phyloP scores from a whole-genome alignment of 129 eudicot species.

The Cynara cardunculus region DNA sequence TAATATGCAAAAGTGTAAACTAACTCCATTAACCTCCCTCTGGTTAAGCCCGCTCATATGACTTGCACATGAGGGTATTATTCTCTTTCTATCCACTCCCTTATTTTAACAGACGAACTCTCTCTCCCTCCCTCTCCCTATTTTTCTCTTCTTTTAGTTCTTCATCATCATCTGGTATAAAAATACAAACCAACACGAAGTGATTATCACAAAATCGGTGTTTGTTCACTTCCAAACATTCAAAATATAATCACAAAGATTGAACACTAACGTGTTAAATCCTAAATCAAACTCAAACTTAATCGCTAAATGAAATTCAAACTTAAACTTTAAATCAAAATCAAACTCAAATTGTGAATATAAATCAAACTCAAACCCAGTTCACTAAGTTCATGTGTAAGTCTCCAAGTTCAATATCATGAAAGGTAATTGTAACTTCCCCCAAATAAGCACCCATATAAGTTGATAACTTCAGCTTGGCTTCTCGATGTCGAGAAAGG shows the following conservation, averaged over 20 bases:
- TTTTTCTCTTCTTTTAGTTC: neutral
- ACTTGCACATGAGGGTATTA: neutral
- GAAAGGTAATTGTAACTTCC: neutral
- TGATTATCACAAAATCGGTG: neutral
- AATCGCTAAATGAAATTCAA: too few species aligned
- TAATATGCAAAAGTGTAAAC: neutral
- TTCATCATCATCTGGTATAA: neutral
- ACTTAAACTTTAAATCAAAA: neutral
- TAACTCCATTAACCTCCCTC: neutral
- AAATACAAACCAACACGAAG: neutral
- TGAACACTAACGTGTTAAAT: neutral
- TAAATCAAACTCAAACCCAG: neutral
- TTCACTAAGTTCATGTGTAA: neutral
- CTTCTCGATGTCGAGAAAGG: too few species aligned
- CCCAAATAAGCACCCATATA: neutral
- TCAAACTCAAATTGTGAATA: too few species aligned
- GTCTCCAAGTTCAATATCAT: neutral
- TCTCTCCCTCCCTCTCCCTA: too few species aligned
- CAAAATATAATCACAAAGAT: neutral
- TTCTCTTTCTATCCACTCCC: neutral
- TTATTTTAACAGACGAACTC: too few species aligned
- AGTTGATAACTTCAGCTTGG: too few species aligned
- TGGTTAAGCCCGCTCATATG: neutral
- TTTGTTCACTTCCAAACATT: neutral
- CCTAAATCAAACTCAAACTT: neutral